These are phyloP conservation scores for Fusarium sacchari DNA, from an alignment of 2,329 filamentous ascomycete species.

Conservation along the genomic window DNA sequence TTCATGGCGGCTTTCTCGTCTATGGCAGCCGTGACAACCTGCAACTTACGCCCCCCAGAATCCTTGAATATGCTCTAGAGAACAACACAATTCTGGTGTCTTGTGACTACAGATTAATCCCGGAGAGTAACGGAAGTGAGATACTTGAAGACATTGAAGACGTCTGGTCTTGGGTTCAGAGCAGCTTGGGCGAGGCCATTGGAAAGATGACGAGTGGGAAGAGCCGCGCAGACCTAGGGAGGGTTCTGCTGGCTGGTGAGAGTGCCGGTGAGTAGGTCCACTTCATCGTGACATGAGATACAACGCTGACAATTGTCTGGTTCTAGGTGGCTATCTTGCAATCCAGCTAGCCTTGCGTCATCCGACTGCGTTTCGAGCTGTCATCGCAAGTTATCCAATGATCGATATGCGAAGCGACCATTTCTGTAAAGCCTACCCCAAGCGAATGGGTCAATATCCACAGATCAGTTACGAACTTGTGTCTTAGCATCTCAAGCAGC, in stretches of 20 bases:
- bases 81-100: rapidly evolving
- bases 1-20: not conserved
- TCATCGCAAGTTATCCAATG: not conserved
- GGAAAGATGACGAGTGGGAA: not conserved
- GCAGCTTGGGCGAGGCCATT: not conserved
- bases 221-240: rapidly evolving
- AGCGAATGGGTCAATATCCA: not conserved
- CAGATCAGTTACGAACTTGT: not conserved
- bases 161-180: not conserved
- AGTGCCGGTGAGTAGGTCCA: rapidly evolving
- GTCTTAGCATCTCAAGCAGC: not conserved
- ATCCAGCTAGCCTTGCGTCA: not conserved
- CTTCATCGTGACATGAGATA: rapidly evolving
- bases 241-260: rapidly evolving
- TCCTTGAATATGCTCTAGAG: not conserved
- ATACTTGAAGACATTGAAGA: rapidly evolving
- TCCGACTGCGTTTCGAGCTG: not conserved
- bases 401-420: not conserved
- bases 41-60: rapidly evolving
- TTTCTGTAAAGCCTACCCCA: not conserved
- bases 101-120: not conserved
- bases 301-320: rapidly evolving
- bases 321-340: not conserved
- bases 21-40: not conserved
- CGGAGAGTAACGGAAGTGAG: not conserved